phyloP scores from a whole-genome alignment of 2,329 filamentous ascomycete species.

The Sporothrix inflata region DNA sequence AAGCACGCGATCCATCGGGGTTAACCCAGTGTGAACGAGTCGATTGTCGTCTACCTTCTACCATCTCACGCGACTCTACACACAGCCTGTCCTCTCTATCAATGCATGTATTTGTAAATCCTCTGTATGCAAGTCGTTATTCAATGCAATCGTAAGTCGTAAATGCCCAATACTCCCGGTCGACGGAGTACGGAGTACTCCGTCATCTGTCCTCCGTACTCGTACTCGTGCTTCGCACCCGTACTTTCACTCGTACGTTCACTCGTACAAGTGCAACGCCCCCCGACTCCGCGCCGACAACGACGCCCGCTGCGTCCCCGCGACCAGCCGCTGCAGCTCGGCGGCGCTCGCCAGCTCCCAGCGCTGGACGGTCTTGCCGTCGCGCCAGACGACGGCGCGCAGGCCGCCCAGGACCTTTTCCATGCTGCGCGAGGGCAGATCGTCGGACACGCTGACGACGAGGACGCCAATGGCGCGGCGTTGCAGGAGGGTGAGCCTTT shows the following conservation, averaged over 20 bases:
- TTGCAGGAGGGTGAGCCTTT: conserved; percentile 39
- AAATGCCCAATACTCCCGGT: not conserved
- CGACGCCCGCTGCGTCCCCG: not conserved
- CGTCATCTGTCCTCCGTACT: not conserved
- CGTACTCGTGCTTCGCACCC: not conserved
- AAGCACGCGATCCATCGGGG: not conserved
- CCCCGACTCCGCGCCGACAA: not conserved
- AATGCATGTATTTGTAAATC: not conserved
- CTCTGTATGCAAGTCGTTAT: not conserved
- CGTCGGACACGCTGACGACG: conserved; percentile 38
- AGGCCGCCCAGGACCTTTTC: conserved; percentile 40
- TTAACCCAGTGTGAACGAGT: not conserved
- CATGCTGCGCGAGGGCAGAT: conserved; percentile 36
- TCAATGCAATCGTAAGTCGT: conserved; percentile 17
- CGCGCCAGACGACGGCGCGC: conserved; percentile 37
- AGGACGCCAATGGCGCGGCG: conserved; percentile 41
- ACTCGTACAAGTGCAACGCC: conserved; percentile 5
- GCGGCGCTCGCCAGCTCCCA: conserved; percentile 23
- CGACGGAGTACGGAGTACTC: not conserved
- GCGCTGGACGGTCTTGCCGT: conserved; percentile 25
- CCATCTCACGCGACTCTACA: too few species aligned
- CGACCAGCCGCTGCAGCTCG: conserved; percentile 17
- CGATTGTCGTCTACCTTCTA: too few species aligned
- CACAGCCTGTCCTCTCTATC: not conserved
- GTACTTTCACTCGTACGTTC: not conserved